Evolutionary conservation across 257 asterid species (phyloP).

Genomic region (Solanum virginianum): DNA sequence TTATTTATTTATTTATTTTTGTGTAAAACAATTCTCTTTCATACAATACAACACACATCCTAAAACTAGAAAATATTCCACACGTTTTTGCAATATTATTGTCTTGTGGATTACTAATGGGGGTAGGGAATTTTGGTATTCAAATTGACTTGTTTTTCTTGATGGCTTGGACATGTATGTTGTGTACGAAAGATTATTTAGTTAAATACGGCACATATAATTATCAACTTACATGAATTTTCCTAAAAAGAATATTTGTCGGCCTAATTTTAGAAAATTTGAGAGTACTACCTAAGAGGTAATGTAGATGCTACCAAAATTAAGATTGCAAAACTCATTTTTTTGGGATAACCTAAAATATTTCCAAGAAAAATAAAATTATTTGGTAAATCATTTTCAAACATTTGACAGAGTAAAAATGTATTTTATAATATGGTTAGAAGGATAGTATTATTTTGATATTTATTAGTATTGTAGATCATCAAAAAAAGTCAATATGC

Average conservation of each 20-base stretch:
- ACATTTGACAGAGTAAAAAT: not conserved
- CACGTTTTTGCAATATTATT: not conserved
- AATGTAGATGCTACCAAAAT: not conserved
- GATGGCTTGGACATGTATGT: not conserved
- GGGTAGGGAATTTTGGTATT: not conserved
- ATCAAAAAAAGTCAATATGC: not conserved
- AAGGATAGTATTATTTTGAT: not conserved
- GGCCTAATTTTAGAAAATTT: not conserved
- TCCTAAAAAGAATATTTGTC: not conserved
- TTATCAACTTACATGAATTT: not conserved
- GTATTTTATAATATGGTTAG: not conserved
- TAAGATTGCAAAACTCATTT: not conserved
- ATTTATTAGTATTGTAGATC: not conserved
- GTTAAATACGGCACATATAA: not conserved
- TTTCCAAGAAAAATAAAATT: not conserved
- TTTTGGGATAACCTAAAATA: not conserved
- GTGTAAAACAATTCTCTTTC: not conserved
- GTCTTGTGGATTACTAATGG: not conserved
- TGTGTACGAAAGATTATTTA: not conserved
- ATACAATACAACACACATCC: not conserved
- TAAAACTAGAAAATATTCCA: not conserved
- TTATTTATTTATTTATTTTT: too few species aligned
- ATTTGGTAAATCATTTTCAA: not conserved
- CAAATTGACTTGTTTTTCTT: not conserved
- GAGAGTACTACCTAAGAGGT: not conserved